Conservation (phyloP, 306 rosid genomes). For the Ormosia semicastrata region DNA sequence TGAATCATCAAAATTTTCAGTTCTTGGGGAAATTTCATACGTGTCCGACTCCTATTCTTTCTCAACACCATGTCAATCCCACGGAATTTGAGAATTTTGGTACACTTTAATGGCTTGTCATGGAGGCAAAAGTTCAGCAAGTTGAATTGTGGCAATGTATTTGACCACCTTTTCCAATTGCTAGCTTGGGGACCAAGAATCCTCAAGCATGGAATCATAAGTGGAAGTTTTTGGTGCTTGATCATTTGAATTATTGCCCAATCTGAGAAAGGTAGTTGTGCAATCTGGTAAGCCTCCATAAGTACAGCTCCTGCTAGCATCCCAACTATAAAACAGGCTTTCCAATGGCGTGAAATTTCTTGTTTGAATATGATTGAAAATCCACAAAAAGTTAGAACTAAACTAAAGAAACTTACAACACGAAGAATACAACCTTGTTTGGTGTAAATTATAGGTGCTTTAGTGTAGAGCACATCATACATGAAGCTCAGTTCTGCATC, state of each 20-base stretch:
- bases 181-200: constrained; percentile 40
- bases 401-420: constrained; percentile 36
- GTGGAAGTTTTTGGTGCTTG: constrained; percentile 38
- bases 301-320: constrained; percentile 48
- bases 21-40: constrained; percentile 25
- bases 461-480: constrained; percentile 73
- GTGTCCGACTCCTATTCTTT: constrained; percentile 31
- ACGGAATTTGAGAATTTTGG: constrained; percentile 29
- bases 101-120: constrained; percentile 37
- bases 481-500: constrained; percentile 67
- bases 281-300: constrained; percentile 61
- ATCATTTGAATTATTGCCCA: constrained; percentile 60
- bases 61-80: constrained; percentile 37
- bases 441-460: constrained; percentile 55
- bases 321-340: constrained; percentile 37
- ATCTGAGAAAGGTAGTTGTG: constrained; percentile 52
- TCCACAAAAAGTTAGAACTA: constrained; percentile 37
- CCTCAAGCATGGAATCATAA: constrained; percentile 36
- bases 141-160: constrained; percentile 59
- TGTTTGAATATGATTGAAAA: constrained; percentile 31
- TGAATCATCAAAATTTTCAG: constrained; percentile 44
- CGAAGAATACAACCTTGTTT: constrained; percentile 53
- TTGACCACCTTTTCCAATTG: constrained; percentile 64
- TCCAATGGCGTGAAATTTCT: constrained; percentile 16
- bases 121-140: constrained; percentile 51